Conservation (phyloP, 805 yeast species). For the Priceomyces haplophilus region DNA sequence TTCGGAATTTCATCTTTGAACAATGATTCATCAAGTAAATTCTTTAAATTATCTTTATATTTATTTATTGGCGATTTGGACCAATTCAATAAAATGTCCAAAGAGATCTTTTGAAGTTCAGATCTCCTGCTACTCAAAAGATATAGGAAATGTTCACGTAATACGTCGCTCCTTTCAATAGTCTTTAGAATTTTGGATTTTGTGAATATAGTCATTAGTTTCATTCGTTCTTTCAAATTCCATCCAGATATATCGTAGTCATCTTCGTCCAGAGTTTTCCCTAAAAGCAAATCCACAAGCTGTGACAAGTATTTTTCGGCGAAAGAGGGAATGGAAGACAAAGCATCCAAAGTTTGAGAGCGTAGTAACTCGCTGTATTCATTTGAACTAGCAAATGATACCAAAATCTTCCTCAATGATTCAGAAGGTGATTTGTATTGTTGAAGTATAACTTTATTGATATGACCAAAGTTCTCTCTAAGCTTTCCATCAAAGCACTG, state of each 20-base stretch:
- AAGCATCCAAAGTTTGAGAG: conserved; percentile 53
- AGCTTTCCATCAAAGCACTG: conserved; percentile 46
- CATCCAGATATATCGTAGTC: conserved; percentile 21
- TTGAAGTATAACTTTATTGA: conserved; percentile 18
- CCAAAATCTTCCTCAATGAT: conserved; percentile 38
- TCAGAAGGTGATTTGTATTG: conserved; percentile 30
- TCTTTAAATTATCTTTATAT: conserved; percentile 69
- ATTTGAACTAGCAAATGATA: conserved; percentile 33
- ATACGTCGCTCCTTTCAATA: conserved; percentile 49
- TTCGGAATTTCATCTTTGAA: conserved; percentile 82
- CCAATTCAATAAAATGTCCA: conserved; percentile 66
- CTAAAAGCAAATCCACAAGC: conserved; percentile 57
- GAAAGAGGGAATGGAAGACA: conserved; percentile 56
- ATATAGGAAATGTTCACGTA: conserved; percentile 51
- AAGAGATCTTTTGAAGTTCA: conserved; percentile 68
- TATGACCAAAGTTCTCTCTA: conserved; percentile 33
- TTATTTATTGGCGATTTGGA: conserved; percentile 56
- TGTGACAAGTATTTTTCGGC: conserved; percentile 63
- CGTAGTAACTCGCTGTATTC: conserved; percentile 48
- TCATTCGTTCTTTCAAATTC: conserved; percentile 52
- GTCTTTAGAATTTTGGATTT: conserved; percentile 61
- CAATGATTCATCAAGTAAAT: conserved; percentile 74
- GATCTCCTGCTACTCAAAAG: conserved; percentile 60
- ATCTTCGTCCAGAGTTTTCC: conserved; percentile 24
- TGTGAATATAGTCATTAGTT: conserved; percentile 59